Base-by-base conservation (phyloP, 2,329 filamentous ascomycete species). In the Apiospora kogelbergensis region DNA sequence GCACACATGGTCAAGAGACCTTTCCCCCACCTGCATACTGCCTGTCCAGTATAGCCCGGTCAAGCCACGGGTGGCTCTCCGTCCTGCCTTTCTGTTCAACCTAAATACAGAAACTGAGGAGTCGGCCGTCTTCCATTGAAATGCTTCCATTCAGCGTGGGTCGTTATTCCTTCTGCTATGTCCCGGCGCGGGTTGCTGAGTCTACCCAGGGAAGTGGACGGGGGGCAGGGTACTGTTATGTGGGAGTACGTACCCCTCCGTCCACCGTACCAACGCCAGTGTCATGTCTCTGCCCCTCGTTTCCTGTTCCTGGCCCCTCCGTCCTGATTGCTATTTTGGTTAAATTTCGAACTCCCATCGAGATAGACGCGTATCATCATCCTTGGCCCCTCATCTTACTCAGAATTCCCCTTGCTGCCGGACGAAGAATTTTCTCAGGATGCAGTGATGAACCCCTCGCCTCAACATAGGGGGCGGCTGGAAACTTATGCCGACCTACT, bases 261-360 rank as follows among this genome's bases (percentile, higher is more conserved):
- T 42, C 40, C 40, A 3, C 13, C 13, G 40, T 42, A 42, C 11
- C 13, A 42, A 15, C 13, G 13, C 17, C 30, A 60, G 53, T 37
- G 30, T 60, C 53, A 60, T 60, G 24, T 30, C 37, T 37, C 30
- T 60, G 53, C 53, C 53, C 53, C 53, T 60, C 53, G 30, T 60
- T 60, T 60, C 53, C 53, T 60, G 53, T 60, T 60, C 53, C 53
- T 60, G 53, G 30, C 53, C 53, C 48, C 48, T n/a, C 53, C 30
- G 17, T 60, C 17, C n/a, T 60, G 53, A 60, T 37, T 60, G 30
- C 53, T 60, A 60, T 60, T 60, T 37, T 60, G 53, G 53, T 60
- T 37, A 57, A 60, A 60, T 37, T 60, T 60, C 53, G 53, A 33
- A 37, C 30, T 60, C 53, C 53, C 37, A 60, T 60, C 53, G 53